phyloP scores from a whole-genome alignment of 2,329 filamentous ascomycete genomes.

The Neofusicoccum ribis region DNA sequence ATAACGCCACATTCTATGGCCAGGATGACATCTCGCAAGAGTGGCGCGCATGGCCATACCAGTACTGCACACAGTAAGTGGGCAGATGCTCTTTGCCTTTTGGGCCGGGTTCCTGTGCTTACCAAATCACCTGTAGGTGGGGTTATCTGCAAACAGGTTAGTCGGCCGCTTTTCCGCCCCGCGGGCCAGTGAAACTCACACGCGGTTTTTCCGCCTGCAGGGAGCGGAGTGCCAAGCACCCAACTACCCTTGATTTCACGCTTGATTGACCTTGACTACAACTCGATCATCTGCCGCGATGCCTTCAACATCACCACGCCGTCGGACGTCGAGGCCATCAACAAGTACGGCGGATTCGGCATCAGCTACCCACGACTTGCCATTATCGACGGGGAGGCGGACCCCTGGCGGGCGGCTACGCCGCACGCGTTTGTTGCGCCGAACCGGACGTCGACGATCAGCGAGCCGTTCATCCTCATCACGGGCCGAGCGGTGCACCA shows the following conservation, averaged over 20 bases:
- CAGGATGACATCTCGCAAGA: slow-evolving; percentile 44
- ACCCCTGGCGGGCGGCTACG: slow-evolving; percentile 77
- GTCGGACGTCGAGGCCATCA: slow-evolving; percentile 66
- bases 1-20: slow-evolving; percentile 50
- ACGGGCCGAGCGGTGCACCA: slow-evolving; percentile 70
- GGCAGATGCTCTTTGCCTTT: not conserved
- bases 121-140: slow-evolving; percentile 55
- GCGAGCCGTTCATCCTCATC: slow-evolving; percentile 74
- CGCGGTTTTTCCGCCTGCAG: slow-evolving; percentile 32
- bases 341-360: slow-evolving; percentile 73
- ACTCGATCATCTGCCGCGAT: slow-evolving; percentile 61
- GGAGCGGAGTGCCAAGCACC: slow-evolving; percentile 64
- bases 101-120: slow-evolving; percentile 17
- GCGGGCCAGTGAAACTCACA: not conserved
- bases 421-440: slow-evolving; percentile 66
- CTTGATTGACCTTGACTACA: slow-evolving; percentile 64
- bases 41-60: slow-evolving; percentile 60
- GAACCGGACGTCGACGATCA: slow-evolving; percentile 58
- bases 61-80: slow-evolving; percentile 50
- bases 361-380: slow-evolving; percentile 76
- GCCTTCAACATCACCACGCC: slow-evolving; percentile 69
- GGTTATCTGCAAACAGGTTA: slow-evolving; percentile 67
- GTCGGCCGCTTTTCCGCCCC: not conserved
- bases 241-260: slow-evolving; percentile 72
- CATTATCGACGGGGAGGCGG: slow-evolving; percentile 72